Base-by-base conservation (phyloP, 2,329 filamentous ascomycete species). In the Fusarium virguliforme region DNA sequence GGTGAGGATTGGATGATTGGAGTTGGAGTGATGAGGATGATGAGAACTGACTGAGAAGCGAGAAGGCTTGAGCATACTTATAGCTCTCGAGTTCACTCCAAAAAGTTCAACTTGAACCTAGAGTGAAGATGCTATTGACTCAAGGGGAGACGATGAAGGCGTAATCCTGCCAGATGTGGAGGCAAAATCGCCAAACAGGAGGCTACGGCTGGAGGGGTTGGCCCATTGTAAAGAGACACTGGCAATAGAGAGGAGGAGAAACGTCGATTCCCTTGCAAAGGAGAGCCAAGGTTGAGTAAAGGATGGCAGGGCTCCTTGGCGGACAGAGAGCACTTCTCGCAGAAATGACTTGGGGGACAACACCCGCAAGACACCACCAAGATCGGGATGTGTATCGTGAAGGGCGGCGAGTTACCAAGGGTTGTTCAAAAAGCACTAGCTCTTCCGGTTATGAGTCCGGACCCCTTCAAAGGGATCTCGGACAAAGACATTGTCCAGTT, bases 11-110 rank as follows among this genome's bases (percentile, higher is more conserved):
- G 22, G 43, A 62, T 15, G 41, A 38, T 28, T 51, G 40, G 34
- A 50, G 48, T 46, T 54, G 57, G 15, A 66, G 24, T 64, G 56
- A 40, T 53, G 57, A 67, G 58, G 62, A 57, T 61, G 58, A 61
- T 48, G 59, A 62, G 35, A 61, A 46, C 4, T 28, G 28, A 34
- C n/a, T 35, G 12, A 43, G 24, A 24, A 34, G 37, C 22, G 48
- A 46, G n/a, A 57, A 26, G 3, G 28, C 7, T 46, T 9, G n/a
- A 22, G 28, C 43, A 62, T 65, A 56, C 54, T 75, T 75, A 75
- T 75, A 75, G 32, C 30, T 38, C 2, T 53, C 4, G 15, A 6
- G 53, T 46, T 59, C 9, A 30, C 1, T 15, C 4, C n/a, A 38
- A 13, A 8, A 48, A 35, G 15, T 30, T 41, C 37, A 22, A 41